phyloP scores from a whole-genome alignment of 306 rosid genomes.

The Astragalus membranaceus region DNA sequence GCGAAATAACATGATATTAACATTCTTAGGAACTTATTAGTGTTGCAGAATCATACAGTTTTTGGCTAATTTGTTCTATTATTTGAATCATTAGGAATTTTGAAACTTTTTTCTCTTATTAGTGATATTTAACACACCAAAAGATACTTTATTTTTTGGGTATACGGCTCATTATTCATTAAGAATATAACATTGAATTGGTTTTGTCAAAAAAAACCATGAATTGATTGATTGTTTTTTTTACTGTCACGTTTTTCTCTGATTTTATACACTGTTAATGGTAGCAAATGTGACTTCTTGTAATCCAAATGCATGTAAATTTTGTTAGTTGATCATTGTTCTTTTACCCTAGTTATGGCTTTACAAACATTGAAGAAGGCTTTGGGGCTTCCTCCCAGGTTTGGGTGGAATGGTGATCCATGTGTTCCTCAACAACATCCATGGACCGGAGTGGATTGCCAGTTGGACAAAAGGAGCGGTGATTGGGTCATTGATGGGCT shows the following conservation, averaged over 20 bases:
- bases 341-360: conserved; percentile 65
- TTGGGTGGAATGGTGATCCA: conserved; percentile 99
- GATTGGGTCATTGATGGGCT: conserved; percentile 94
- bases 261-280: neutral
- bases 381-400: conserved; percentile 81
- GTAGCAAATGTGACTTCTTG: neutral
- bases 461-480: conserved; percentile 44
- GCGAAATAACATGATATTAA: neutral
- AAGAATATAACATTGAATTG: conserved; percentile 4
- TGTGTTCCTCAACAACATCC: conserved; percentile 98
- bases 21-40: neutral
- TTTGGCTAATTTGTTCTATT: neutral
- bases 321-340: conserved; percentile 20
- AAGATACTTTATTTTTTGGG: conserved; percentile 1
- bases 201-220: neutral
- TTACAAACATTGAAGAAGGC: conserved; percentile 64
- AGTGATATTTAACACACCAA: neutral
- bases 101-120: neutral
- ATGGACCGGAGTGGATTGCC: conserved; percentile 92
- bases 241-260: neutral
- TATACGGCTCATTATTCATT: neutral
- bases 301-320: conserved; percentile 5
- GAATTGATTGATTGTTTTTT: neutral
- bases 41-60: conserved; percentile 10
- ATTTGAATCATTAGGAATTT: too few species aligned